These are phyloP conservation scores for Exophiala oligosperma DNA, from an alignment of 2,329 filamentous ascomycete species.

Conservation along the genomic window DNA sequence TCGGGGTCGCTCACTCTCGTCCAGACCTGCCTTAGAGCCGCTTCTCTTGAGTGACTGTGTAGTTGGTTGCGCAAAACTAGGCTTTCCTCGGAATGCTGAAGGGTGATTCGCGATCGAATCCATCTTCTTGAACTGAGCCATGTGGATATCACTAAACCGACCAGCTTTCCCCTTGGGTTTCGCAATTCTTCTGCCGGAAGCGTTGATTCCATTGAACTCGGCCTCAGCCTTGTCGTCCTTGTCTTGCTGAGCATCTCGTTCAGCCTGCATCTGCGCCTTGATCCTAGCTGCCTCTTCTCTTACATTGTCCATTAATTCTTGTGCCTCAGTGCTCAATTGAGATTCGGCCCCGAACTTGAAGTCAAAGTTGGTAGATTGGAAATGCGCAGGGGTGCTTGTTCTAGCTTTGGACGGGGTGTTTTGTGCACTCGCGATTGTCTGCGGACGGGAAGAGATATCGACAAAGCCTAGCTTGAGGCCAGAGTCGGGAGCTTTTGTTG, in stretches of 20 bases:
- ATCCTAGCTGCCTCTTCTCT: conserved; percentile 71
- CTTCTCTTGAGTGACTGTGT: conserved; percentile 51
- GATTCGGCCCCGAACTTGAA: conserved; percentile 47
- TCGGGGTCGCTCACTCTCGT: conserved; percentile 52
- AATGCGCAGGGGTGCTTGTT: conserved; percentile 28
- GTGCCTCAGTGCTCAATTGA: conserved; percentile 51
- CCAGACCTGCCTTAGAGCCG: conserved; percentile 64
- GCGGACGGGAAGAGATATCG: conserved; percentile 24
- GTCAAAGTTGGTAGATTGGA: conserved; percentile 43
- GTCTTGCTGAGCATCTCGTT: conserved; percentile 57
- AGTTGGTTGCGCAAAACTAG: conserved; percentile 43
- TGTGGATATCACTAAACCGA: conserved; percentile 82
- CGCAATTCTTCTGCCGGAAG: conserved; percentile 68
- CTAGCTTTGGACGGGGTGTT: conserved; percentile 41
- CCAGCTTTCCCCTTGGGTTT: conserved; percentile 74
- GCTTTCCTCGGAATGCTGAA: conserved; percentile 64
- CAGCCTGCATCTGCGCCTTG: conserved; percentile 65
- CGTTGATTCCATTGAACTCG: conserved; percentile 32
- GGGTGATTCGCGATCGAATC: conserved; percentile 88
- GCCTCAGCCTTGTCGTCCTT: conserved; percentile 50
- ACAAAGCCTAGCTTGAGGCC: conserved; percentile 77
- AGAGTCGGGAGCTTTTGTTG: conserved; percentile 74
- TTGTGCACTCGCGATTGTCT: conserved; percentile 28
- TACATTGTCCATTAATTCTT: conserved; percentile 64
- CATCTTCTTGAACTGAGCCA: conserved; percentile 94